phyloP scores from a whole-genome alignment of 192 early-diverging fungal species.

The Nowakowskiella sp. region DNA sequence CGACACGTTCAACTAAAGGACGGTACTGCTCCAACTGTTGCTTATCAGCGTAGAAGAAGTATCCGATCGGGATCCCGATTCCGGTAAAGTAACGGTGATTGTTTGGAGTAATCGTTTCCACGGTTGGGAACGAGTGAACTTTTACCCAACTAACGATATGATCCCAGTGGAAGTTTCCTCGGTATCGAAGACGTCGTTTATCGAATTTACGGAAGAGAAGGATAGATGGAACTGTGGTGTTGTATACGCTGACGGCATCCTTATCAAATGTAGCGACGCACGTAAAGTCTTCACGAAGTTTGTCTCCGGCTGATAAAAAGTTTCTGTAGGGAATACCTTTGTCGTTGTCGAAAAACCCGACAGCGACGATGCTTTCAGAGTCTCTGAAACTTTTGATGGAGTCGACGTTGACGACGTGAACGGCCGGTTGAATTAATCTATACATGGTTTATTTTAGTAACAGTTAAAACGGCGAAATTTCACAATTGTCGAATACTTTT shows the following conservation, averaged over 20 bases:
- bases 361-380: constrained; percentile 82
- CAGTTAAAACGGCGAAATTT: no score
- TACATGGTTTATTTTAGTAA: no score
- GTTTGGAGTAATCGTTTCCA: constrained; percentile 82
- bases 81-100: constrained; percentile 86
- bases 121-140: constrained; percentile 68
- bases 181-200: constrained; percentile 68
- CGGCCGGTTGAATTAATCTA: no score
- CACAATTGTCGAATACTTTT: no score
- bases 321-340: constrained; percentile 56
- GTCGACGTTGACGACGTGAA: constrained; percentile 60
- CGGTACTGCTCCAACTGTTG: constrained; percentile 53
- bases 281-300: constrained; percentile 73
- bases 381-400: constrained; percentile 66
- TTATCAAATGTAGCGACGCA: constrained; percentile 75
- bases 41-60: constrained; percentile 68
- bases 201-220: constrained; percentile 89
- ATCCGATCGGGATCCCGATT: constrained; percentile 80
- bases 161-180: constrained; percentile 43
- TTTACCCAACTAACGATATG: constrained; percentile 66
- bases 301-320: constrained; percentile 63
- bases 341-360: constrained; percentile 66
- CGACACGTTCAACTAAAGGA: constrained; percentile 58
- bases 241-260: constrained; percentile 39
- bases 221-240: constrained; percentile 52